Conservation (phyloP, 495 filamentous ascomycete species). For the Acidomyces sp. region DNA sequence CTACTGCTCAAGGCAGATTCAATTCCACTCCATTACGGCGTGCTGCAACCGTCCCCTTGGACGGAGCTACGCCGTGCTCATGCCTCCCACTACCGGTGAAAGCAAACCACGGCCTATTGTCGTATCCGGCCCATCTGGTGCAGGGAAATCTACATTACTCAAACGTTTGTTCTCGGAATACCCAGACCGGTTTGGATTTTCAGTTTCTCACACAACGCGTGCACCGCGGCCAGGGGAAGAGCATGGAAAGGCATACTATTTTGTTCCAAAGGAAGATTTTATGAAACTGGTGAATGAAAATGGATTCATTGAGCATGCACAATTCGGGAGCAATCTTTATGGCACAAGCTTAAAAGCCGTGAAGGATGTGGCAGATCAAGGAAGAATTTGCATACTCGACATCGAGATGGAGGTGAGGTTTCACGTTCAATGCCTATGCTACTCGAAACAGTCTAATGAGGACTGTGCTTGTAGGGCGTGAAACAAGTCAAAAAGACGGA, state of each 20-base stretch:
- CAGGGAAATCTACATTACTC: slow-evolving; percentile 81
- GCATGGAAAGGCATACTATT: slow-evolving; percentile 73
- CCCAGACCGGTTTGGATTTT: slow-evolving; percentile 67
- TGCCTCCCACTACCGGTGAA: too few species aligned
- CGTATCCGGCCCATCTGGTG: slow-evolving; percentile 73
- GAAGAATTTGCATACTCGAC: slow-evolving; percentile 57
- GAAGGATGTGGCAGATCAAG: slow-evolving; percentile 55
- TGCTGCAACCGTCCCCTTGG: too few species aligned
- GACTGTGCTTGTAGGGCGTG: slow-evolving; percentile 46
- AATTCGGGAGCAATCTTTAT: slow-evolving; percentile 80
- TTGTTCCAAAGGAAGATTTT: slow-evolving; percentile 56
- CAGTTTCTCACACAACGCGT: slow-evolving; percentile 78
- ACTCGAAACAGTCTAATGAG: slow-evolving; percentile 5
- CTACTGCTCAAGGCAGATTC: too few species aligned
- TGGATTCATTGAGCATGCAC: slow-evolving; percentile 79
- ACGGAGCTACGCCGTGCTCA: too few species aligned
- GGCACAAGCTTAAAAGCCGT: slow-evolving; percentile 71
- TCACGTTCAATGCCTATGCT: background rate
- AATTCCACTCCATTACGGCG: too few species aligned
- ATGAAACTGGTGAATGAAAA: slow-evolving; percentile 49
- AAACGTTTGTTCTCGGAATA: slow-evolving; percentile 54
- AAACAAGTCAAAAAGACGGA: slow-evolving; percentile 73
- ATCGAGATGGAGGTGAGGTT: slow-evolving; percentile 78
- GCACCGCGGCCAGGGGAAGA: slow-evolving; percentile 61
- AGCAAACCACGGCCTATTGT: slow-evolving; percentile 50